These are phyloP conservation scores for Pythium phragmiticola DNA, from an alignment of 352 stramenopile species.

Conservation along the genomic window DNA sequence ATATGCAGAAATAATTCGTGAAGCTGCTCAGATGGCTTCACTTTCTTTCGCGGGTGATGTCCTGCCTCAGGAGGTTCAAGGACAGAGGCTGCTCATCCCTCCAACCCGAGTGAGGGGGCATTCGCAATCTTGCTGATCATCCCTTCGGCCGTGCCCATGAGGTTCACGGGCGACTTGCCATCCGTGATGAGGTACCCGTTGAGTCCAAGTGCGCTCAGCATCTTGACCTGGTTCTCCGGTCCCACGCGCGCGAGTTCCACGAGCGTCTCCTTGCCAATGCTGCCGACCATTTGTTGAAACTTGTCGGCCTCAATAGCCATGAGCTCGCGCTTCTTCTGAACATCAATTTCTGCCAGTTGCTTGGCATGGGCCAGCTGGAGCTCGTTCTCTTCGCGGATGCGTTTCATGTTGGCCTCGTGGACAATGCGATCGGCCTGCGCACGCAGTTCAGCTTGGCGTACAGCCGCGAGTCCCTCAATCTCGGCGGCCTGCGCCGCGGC, in stretches of 20 bases:
- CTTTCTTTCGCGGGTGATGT: constrained; percentile 11
- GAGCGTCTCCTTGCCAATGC: constrained; percentile 73
- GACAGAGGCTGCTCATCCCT: too few species aligned
- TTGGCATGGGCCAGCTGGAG: constrained; percentile 54
- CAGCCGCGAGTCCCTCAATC: constrained; percentile 68
- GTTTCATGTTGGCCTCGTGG: constrained; percentile 56
- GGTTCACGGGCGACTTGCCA: constrained; percentile 78
- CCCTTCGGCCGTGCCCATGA: constrained; percentile 68
- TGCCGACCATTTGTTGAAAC: constrained; percentile 80
- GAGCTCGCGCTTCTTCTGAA: constrained; percentile 76
- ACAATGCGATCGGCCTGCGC: constrained; percentile 67
- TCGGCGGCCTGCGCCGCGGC: constrained; percentile 63
- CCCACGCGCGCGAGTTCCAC: constrained; percentile 69
- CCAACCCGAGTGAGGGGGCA: constrained; percentile 13
- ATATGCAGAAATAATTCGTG: constrained; percentile 1
- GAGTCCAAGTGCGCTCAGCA: constrained; percentile 73
- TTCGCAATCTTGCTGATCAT: constrained; percentile 74
- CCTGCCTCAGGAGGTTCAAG: too few species aligned
- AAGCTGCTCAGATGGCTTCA: constrained; percentile 3
- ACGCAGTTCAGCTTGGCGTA: constrained; percentile 67
- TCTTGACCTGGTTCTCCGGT: constrained; percentile 74
- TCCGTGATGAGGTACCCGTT: constrained; percentile 85
- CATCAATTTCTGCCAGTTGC: constrained; percentile 62
- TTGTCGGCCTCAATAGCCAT: constrained; percentile 78
- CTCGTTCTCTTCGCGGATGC: constrained; percentile 61